Percentiles rank a stretch among this genome's conserved stretches.
These are phyloP conservation scores for Bretziella fagacearum DNA, from an alignment of 2,329 filamentous ascomycete species.

Conservation along the genomic window DNA sequence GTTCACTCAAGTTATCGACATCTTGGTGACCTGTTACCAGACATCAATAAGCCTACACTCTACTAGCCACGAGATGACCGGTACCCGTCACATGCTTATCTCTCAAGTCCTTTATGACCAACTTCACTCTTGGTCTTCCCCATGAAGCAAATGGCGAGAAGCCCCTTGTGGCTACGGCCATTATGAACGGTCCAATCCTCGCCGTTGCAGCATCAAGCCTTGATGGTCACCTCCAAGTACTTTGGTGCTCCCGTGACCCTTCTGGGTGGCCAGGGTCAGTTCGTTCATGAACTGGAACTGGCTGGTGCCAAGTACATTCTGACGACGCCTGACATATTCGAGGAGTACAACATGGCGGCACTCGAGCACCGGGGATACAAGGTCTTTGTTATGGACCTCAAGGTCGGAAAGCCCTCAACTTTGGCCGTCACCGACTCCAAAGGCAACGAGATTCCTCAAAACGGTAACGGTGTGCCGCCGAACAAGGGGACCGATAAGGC, in stretches of 20 bases:
- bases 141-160: conserved; percentile 18
- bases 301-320: conserved; percentile 30
- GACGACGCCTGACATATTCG: conserved; percentile 25
- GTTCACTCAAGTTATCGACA: conserved; percentile 23
- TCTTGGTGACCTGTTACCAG: conserved; percentile 24
- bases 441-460: conserved; percentile 13
- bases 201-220: conserved; percentile 31
- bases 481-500: conserved; percentile 31
- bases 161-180: conserved; percentile 31
- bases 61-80: conserved; percentile 17
- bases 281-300: conserved; percentile 32
- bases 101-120: conserved; percentile 21
- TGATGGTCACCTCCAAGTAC: conserved; percentile 34
- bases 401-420: conserved; percentile 20
- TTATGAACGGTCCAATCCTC: conserved; percentile 37
- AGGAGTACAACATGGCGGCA: conserved; percentile 23
- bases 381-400: conserved; percentile 25
- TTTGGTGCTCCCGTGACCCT: conserved; percentile 35
- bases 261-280: conserved; percentile 31
- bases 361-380: conserved; percentile 19
- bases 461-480: conserved; percentile 15
- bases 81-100: conserved; percentile 21
- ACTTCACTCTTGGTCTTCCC: conserved; percentile 21
- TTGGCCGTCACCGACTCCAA: conserved; percentile 15
- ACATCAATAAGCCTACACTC: conserved; percentile 19